Percentiles rank a stretch among this genome's conserved stretches.
Conservation (phyloP, 352 stramenopile genomes). For the Lagenidium giganteum region DNA sequence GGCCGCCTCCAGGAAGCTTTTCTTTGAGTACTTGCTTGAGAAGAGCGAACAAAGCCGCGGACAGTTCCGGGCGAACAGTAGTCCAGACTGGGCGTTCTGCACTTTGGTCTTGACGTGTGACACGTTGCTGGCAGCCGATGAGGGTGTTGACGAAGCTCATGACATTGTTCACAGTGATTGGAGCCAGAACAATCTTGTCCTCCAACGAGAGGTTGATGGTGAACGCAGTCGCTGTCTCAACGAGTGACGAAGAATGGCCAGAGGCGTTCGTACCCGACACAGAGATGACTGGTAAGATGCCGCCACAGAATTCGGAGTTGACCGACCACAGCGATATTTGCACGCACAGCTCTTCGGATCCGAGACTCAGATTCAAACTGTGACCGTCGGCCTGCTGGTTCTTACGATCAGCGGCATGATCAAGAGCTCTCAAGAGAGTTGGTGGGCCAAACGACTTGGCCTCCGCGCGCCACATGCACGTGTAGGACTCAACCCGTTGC, state of each 20-base stretch:
- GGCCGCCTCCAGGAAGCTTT: slow-evolving; percentile 38
- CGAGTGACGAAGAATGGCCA: neutral
- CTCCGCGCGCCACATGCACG: slow-evolving; percentile 58
- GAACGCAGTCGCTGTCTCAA: slow-evolving; percentile 27
- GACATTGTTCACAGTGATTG: slow-evolving; percentile 52
- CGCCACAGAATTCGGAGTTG: slow-evolving; percentile 46
- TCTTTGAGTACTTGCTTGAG: slow-evolving; percentile 69
- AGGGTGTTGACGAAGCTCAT: slow-evolving; percentile 61
- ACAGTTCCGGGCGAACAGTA: slow-evolving; percentile 52
- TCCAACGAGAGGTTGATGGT: slow-evolving; percentile 63
- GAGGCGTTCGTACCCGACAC: slow-evolving; percentile 23
- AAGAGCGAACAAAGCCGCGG: slow-evolving; percentile 61
- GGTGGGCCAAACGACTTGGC: slow-evolving; percentile 23
- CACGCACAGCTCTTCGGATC: slow-evolving; percentile 41
- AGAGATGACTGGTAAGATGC: slow-evolving; percentile 63
- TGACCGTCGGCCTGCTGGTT: slow-evolving; percentile 19
- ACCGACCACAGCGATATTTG: slow-evolving; percentile 72
- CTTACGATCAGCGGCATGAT: slow-evolving; percentile 7
- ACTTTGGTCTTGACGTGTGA: neutral
- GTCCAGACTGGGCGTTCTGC: slow-evolving; percentile 1
- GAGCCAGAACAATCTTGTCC: slow-evolving; percentile 66
- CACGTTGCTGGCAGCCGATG: slow-evolving; percentile 35
- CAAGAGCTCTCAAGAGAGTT: slow-evolving; percentile 17
- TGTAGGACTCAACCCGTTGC: slow-evolving; percentile 47
- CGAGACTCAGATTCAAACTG: slow-evolving; percentile 17